Base-by-base conservation (phyloP, 768 basidiomycete species). In the Hebeloma cylindrosporum region DNA sequence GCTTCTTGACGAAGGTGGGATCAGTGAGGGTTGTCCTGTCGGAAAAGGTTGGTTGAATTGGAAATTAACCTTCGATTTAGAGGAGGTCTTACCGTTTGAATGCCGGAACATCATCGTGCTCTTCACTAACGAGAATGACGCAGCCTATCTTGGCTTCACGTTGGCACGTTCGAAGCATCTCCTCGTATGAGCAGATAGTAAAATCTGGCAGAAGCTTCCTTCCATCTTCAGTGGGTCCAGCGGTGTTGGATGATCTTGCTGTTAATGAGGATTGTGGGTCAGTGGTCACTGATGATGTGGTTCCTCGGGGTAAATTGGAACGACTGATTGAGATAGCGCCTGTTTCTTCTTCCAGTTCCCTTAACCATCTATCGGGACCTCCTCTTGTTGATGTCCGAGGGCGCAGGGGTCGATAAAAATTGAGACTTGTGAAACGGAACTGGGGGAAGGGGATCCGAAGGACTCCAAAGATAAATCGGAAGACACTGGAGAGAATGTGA, bases 21-120 rank as follows among this genome's bases (percentile, higher is more conserved):
- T 95, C 83, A 1, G 86, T 85, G 13, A 98, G 72, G 0, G 91
- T 91, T 3, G 76, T 73, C 48, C 88, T 91, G 47, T 2, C 49
- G 28, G 10, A 17, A 30, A 29, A 48, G 14, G 4, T 16, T 7
- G 17, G 5, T 30, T 29, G 23, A 26, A 27, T 13, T 11, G 21
- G 4, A n/a, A 25, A 36, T 8, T 17, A n/a, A n/a, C n/a, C n/a
- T n/a, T n/a, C n/a, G n/a, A n/a, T n/a, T n/a, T n/a, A n/a, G n/a
- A n/a, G n/a, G n/a, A 18, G 26, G 4, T 55, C 77, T 17, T 18
- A 86, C 86, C 83, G 77, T 65, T 94, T 94, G 70, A 97, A 97
- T 51, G 83, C 85, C 1, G 81, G 69, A 17, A 86, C 87, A 51
- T 93, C 84, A 59, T 97, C 93, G 55, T 99, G 93, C 59, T 96